Evolutionary conservation across 2,329 filamentous ascomycete species (phyloP).

Genomic region (Apiospora malaysiana): DNA sequence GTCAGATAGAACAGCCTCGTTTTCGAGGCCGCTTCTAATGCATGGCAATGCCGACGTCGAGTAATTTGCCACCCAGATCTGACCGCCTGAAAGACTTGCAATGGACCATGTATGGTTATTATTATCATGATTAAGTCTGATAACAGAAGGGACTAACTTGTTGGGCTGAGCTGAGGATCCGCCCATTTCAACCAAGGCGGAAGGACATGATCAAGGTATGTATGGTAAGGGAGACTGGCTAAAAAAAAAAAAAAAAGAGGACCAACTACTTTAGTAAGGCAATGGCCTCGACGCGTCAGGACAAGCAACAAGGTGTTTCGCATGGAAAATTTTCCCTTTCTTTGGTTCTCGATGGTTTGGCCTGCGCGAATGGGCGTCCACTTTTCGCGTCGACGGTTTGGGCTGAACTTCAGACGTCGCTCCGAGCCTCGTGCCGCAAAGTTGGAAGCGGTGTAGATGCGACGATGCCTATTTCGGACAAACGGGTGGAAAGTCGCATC

Average conservation of each 20-base stretch:
- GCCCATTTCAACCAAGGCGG: not conserved
- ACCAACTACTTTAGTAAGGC: not conserved
- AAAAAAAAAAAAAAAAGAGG: not conserved
- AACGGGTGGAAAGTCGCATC: slow-evolving; percentile 24
- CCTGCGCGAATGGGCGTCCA: slow-evolving; percentile 16
- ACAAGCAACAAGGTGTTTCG: not conserved
- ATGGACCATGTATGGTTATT: not conserved
- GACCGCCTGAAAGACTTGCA: not conserved
- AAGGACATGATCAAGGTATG: not conserved
- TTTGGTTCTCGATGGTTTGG: not conserved
- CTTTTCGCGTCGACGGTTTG: slow-evolving; percentile 19
- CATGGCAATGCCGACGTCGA: not conserved
- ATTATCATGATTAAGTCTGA: not conserved
- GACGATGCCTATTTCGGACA: slow-evolving; percentile 26
- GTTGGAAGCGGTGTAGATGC: slow-evolving; percentile 26
- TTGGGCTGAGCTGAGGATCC: not conserved
- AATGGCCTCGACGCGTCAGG: slow-evolving; percentile 21
- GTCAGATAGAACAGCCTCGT: not conserved
- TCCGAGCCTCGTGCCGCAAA: slow-evolving; percentile 5
- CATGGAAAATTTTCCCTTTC: slow-evolving; percentile 21
- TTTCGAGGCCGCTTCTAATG: not conserved
- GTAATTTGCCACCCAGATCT: not conserved
- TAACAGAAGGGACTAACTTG: not conserved
- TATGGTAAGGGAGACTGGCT: no score
- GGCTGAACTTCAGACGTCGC: slow-evolving; percentile 14